Conservation (phyloP, 2,329 filamentous ascomycete genomes). For the Teratosphaeria viscida region DNA sequence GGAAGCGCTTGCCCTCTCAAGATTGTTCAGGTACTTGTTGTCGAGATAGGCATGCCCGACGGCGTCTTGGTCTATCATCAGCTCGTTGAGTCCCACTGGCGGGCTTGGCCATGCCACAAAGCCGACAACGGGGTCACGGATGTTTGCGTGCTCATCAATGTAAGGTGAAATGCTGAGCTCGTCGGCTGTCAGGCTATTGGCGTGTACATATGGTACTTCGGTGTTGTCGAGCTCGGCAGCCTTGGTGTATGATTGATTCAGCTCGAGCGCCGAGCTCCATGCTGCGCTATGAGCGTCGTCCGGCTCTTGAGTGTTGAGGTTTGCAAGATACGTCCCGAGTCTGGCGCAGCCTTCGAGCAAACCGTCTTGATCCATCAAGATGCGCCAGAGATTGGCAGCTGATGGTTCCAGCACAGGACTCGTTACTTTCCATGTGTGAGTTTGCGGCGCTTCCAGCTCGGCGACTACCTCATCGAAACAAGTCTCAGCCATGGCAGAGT, state of each 20-base stretch:
- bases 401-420: constrained; percentile 2
- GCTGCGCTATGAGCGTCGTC: neutral
- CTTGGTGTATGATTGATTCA: no score
- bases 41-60: neutral
- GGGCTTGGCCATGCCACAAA: constrained; percentile 7
- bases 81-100: constrained; percentile 11
- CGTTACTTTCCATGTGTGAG: neutral
- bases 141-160: constrained; percentile 1
- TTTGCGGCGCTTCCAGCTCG: neutral
- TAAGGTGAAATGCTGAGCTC: constrained; percentile 5
- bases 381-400: constrained; percentile 19
- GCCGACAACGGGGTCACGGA: constrained; percentile 11
- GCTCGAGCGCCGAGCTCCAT: neutral
- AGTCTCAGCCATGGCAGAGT: neutral
- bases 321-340: constrained; percentile 4
- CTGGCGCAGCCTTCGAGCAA: neutral
- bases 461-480: neutral
- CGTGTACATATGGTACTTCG: constrained; percentile 18
- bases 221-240: constrained; percentile 14
- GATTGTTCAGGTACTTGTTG: neutral
- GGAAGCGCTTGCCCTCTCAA: neutral
- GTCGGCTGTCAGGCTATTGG: constrained; percentile 19
- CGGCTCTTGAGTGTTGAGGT: neutral
- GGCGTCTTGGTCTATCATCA: constrained; percentile 10
- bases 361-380: constrained; percentile 9